Evolutionary conservation across 768 basidiomycete species (phyloP).

Genomic region (Lactarius tabidus): DNA sequence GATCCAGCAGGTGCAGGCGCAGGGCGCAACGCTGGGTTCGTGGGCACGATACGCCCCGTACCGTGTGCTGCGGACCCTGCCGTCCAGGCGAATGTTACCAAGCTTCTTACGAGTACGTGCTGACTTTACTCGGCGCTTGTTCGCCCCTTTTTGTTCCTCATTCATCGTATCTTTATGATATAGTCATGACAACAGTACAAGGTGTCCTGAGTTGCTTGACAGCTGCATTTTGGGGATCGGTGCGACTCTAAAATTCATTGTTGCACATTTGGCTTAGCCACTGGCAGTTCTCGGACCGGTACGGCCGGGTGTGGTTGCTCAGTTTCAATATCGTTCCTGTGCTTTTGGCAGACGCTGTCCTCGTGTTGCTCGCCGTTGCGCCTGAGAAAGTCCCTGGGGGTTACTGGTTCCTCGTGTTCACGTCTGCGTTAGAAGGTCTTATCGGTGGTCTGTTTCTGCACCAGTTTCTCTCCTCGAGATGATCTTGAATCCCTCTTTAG

Average conservation of each 20-base stretch:
- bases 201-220: slow-evolving; percentile 77
- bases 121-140: not conserved
- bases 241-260: slow-evolving; percentile 36
- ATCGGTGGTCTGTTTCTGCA: slow-evolving; percentile 55
- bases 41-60: slow-evolving; percentile 21
- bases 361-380: slow-evolving; percentile 61
- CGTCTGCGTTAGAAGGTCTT: slow-evolving; percentile 61
- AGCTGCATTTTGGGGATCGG: slow-evolving; percentile 82
- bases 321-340: slow-evolving; percentile 57
- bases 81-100: slow-evolving; percentile 69
- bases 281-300: slow-evolving; percentile 68
- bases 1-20: not conserved
- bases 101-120: slow-evolving; percentile 54
- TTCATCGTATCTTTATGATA: not conserved
- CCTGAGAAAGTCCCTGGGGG: slow-evolving; percentile 66
- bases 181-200: slow-evolving; percentile 60
- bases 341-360: slow-evolving; percentile 57
- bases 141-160: no score
- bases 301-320: slow-evolving; percentile 66
- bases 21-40: not conserved
- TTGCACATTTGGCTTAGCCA: not conserved
- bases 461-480: not conserved
- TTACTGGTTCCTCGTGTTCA: slow-evolving; percentile 73
- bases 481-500: slow-evolving; percentile 26
- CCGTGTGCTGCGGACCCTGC: slow-evolving; percentile 64